phyloP scores from a whole-genome alignment of 2,329 filamentous ascomycete species.

The Mycogone perniciosa region DNA sequence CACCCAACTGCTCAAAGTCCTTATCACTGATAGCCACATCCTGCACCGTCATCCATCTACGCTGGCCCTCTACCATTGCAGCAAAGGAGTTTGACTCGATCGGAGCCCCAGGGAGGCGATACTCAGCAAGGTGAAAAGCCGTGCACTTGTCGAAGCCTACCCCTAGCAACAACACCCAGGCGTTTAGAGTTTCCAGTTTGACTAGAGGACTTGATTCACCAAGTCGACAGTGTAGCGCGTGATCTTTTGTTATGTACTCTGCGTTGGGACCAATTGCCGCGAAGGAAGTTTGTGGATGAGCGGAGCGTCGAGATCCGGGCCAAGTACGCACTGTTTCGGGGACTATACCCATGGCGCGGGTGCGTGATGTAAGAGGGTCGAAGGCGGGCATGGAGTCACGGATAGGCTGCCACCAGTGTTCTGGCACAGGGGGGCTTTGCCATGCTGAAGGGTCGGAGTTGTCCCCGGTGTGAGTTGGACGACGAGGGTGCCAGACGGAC shows the following conservation, averaged over 20 bases:
- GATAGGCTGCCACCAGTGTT: slow-evolving; percentile 14
- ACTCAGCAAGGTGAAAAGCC: slow-evolving; percentile 14
- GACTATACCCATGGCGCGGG: slow-evolving; percentile 13
- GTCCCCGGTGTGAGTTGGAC: slow-evolving; percentile 14
- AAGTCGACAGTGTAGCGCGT: slow-evolving; percentile 5
- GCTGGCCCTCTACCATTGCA: slow-evolving; percentile 6
- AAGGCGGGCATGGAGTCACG: slow-evolving; percentile 13
- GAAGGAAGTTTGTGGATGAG: slow-evolving; percentile 16
- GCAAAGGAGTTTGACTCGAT: slow-evolving; percentile 12
- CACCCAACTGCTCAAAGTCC: slow-evolving; percentile 10
- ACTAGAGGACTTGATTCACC: slow-evolving; percentile 4
- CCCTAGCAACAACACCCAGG: slow-evolving; percentile 12
- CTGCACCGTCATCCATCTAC: slow-evolving; percentile 12
- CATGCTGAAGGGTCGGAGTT: slow-evolving; percentile 16
- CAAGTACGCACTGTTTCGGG: slow-evolving; percentile 14
- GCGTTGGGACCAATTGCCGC: slow-evolving; percentile 12
- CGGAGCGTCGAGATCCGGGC: slow-evolving; percentile 15
- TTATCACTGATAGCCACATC: slow-evolving; percentile 3
- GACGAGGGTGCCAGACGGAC: slow-evolving; percentile 13
- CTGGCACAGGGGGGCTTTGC: slow-evolving; percentile 14
- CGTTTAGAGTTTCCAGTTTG: slow-evolving; percentile 4
- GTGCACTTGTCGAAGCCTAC: slow-evolving; percentile 14
- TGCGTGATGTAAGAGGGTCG: slow-evolving; percentile 5
- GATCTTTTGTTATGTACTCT: not conserved
- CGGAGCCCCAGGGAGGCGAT: slow-evolving; percentile 1